Percentiles rank a stretch among this genome's conserved stretches.
phyloP scores from a whole-genome alignment of 164 flowering plant genomes.

The Berberis vulgaris region DNA sequence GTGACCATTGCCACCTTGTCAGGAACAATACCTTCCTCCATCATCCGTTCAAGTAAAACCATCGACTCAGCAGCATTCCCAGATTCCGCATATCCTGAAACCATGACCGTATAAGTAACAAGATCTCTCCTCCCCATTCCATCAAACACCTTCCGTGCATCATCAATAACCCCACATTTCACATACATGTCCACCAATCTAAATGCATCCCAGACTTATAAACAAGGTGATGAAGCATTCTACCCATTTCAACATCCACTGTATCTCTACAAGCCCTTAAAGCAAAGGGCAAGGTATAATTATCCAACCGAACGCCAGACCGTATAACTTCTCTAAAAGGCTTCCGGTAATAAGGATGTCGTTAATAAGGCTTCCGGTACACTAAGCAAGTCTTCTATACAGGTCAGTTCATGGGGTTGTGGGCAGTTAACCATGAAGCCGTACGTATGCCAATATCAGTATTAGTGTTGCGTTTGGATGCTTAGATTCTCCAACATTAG shows the following conservation, averaged over 20 bases:
- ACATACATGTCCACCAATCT: constrained; percentile 44
- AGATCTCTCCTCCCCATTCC: constrained; percentile 37
- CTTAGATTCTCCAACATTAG: too few species aligned
- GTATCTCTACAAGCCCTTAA: constrained; percentile 40
- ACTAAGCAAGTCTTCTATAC: too few species aligned
- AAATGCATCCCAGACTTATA: constrained; percentile 25
- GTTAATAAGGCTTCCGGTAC: too few species aligned
- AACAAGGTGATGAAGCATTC: constrained; percentile 28
- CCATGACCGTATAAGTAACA: constrained; percentile 54
- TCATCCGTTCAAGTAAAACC: constrained; percentile 44
- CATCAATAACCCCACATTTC: constrained; percentile 29
- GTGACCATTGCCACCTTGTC: constrained; percentile 52
- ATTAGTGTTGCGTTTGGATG: too few species aligned
- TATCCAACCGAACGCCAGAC: constrained; percentile 26
- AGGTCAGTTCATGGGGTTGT: too few species aligned
- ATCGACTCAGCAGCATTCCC: constrained; percentile 35
- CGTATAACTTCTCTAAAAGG: constrained; percentile 34
- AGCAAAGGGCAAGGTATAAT: constrained; percentile 33
- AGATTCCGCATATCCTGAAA: constrained; percentile 39
- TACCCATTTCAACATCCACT: constrained; percentile 23
- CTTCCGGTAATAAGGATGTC: too few species aligned
- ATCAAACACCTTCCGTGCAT: constrained; percentile 40
- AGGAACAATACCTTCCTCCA: constrained; percentile 32
- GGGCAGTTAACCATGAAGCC: too few species aligned
- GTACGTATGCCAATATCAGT: too few species aligned